Evolutionary conservation across 1,284 basidiomycete genomes (phyloP).

Genomic region (Trametes polyzona): DNA sequence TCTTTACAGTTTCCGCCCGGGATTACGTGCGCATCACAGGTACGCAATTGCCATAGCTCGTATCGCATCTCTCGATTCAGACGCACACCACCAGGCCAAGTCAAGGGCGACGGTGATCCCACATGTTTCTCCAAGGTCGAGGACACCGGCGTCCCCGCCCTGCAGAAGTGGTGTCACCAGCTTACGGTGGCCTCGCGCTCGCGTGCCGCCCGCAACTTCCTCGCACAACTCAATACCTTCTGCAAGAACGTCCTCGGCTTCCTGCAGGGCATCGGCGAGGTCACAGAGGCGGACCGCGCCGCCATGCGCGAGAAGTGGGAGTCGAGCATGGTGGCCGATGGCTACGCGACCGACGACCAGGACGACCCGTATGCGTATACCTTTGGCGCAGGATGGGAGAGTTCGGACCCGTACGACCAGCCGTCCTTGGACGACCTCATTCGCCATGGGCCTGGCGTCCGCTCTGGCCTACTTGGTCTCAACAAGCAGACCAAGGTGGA

Average conservation of each 20-base stretch:
- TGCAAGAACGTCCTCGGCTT: conserved; percentile 51
- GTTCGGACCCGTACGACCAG: conserved; percentile 38
- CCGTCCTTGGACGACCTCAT: conserved; percentile 36
- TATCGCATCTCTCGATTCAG: background rate
- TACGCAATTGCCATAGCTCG: background rate
- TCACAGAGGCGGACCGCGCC: conserved; percentile 52
- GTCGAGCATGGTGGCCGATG: conserved; percentile 35
- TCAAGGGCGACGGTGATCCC: conserved; percentile 61
- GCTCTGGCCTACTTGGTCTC: conserved; percentile 40
- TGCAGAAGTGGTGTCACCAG: conserved; percentile 62
- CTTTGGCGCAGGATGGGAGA: conserved; percentile 15
- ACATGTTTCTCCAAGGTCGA: conserved; percentile 55
- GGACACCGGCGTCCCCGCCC: conserved; percentile 59
- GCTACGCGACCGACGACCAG: conserved; percentile 29
- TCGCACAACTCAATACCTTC: conserved; percentile 53
- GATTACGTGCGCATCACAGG: conserved; percentile 50
- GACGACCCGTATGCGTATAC: conserved; percentile 12
- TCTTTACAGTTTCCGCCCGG: conserved; percentile 63
- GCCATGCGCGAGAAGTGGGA: conserved; percentile 58
- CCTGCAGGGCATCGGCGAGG: conserved; percentile 52
- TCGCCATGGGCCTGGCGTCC: background rate
- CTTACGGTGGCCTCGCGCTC: conserved; percentile 59
- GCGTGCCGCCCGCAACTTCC: conserved; percentile 52
- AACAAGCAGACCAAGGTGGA: conserved; percentile 46
- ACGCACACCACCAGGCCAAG: conserved; percentile 44